Percentiles rank a stretch among this genome's conserved stretches.
phyloP scores from a whole-genome alignment of 768 basidiomycete genomes.

The Rhizopogon roseolus region DNA sequence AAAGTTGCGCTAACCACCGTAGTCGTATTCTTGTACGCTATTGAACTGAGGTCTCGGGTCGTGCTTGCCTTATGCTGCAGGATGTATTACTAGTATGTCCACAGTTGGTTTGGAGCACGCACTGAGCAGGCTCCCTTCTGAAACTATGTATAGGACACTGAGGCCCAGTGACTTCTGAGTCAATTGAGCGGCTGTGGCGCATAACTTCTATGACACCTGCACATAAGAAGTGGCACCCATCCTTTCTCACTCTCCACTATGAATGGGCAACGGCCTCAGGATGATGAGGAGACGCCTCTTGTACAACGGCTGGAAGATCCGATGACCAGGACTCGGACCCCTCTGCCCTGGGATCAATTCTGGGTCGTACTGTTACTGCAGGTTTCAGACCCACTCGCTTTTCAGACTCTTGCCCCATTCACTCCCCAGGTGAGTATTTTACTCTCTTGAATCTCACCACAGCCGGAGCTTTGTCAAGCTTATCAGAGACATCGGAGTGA shows the following conservation, averaged over 20 bases:
- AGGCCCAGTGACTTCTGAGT: too few species aligned
- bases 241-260: neutral
- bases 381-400: constrained; percentile 65
- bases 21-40: too few species aligned
- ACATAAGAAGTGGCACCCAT: too few species aligned
- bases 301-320: constrained; percentile 20
- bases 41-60: too few species aligned
- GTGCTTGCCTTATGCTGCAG: too few species aligned
- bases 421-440: constrained; percentile 47
- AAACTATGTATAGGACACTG: too few species aligned
- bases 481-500: constrained; percentile 16
- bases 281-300: constrained; percentile 37
- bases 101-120: too few species aligned
- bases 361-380: constrained; percentile 60
- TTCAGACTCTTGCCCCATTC: constrained; percentile 67
- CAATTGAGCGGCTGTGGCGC: too few species aligned
- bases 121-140: too few species aligned
- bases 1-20: too few species aligned
- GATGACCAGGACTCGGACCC: constrained; percentile 30
- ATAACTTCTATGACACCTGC: too few species aligned
- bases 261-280: neutral
- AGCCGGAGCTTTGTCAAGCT: neutral
- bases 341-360: constrained; percentile 61
- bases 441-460: neutral
- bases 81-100: too few species aligned